Base-by-base conservation (phyloP, 2,329 filamentous ascomycete genomes). In the Xylaria sp. region DNA sequence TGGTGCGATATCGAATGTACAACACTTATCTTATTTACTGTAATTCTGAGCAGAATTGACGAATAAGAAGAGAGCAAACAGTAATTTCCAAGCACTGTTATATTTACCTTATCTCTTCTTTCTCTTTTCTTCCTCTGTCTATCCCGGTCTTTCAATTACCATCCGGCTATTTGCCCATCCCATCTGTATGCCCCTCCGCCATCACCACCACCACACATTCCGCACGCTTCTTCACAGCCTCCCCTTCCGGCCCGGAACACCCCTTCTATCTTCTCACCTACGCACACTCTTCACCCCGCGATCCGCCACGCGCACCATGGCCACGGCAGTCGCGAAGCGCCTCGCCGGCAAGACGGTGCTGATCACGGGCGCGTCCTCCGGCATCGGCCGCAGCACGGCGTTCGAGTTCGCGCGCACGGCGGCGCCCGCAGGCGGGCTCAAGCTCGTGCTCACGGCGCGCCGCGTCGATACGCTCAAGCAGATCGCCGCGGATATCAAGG, bases 271-370 rank as follows among this genome's bases (percentile, higher is more conserved):
- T 39, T 34, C 23, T 15, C 41, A 23, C 39, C 46, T 41, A 23
- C 50, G 8, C 0, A 12, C 2, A 28, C 6, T 25, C 5, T 5
- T 61, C 32, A 51, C 44, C 1, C 51, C 61, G 3, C 10, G 15
- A 25, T 28, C 41, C 58, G 25, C 58, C 20, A 51, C 63, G n/a
- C 71, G 63, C 65, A 81, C 78, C 70, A 87, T 87, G 85, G 71
- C 76, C 44, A 82, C 86, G 57, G 88, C 93, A 48, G 89, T 91
- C 78, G 90, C 92, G 72, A 92, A 94, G 81, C 94, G 95, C 84
- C 92, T 99, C 70, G 88, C 92, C 77, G 94, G 94, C 87, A 98
- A 98, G 85, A 98, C 94, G 4, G 86, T 98, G 68, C 82, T 98
- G 66, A 88, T 99, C 72, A 98, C 96, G 5, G 96, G 96, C 66